Evolutionary conservation across 257 asterid species (phyloP), one percentile per base, ranked within the genome.

Genomic region (Solanum verrucosum): DNA sequence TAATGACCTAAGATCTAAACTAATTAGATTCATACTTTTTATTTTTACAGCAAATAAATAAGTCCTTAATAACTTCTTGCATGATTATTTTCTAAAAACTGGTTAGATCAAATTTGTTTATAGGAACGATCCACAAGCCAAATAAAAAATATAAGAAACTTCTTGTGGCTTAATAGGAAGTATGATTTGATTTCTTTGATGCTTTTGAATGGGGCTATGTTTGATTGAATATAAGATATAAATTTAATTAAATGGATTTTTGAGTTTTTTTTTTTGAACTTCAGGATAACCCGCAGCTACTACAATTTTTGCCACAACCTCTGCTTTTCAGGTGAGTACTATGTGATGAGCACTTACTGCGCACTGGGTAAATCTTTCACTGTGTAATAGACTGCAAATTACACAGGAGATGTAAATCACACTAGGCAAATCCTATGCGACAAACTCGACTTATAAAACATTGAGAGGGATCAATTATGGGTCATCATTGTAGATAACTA

Each of bases 201-300:
- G 33, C 16, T 23, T 65, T 65, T 65, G 29, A 65, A 65, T 5
- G 5, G 31, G 4, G 16, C 2, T 65, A n/a, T 65, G 16, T 65
- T 65, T 65, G 72, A 65, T 65, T 65, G 72, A 65, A 11, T 11
- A 65, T 2, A 65, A 65, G 7, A 65, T 10, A 65, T n/a, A 5
- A 10, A 11, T n/a, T 65, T 65, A 12, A 25, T 65, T 65, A 65
- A 65, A 65, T 65, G 7, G 1, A n/a, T 65, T 65, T 65, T 2
- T 11, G 31, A n/a, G 33, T 23, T 49, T 15, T 49, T 49, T 15
- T 15, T 49, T 49, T 49, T 0, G 21, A 29, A 52, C 3, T 15
- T 6, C 1, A 49, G 3, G 9, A 49, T 49, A 49, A 49, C 0
- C 3, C 23, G 1, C 9, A 49, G 0, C 3, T 15, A 6, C 3